Percentiles rank a stretch among this genome's conserved stretches.
Conservation (phyloP, 495 filamentous ascomycete species). For the Aspergillus nidulans region DNA sequence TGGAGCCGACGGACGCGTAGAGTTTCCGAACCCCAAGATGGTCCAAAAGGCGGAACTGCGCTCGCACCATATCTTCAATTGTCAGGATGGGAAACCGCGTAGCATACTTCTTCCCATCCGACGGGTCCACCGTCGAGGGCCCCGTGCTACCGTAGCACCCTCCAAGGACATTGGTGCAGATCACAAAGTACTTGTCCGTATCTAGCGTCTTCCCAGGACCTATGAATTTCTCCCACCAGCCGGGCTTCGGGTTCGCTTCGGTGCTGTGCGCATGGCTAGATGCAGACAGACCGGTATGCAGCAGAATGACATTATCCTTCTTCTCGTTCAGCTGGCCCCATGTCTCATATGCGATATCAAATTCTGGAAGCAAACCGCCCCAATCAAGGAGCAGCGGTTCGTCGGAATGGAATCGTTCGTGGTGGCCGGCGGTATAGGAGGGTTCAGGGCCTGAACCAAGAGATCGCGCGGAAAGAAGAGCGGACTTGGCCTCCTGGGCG, state of each 20-base stretch:
- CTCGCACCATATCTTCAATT: conserved; percentile 95
- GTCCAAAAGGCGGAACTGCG: conserved; percentile 89
- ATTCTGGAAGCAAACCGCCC: conserved; percentile 82
- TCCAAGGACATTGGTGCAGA: conserved; percentile 96
- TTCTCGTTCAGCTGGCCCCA: conserved; percentile 83
- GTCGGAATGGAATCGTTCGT: conserved; percentile 66
- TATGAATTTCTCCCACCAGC: conserved; percentile 99
- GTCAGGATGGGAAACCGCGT: conserved; percentile 97
- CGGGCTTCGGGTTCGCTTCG: conserved; percentile 72
- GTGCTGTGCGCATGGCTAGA: conserved; percentile 96
- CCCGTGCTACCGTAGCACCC: conserved; percentile 97
- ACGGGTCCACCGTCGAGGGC: conserved; percentile 81
- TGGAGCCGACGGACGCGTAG: conserved; percentile 89
- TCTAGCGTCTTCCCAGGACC: conserved; percentile 82
- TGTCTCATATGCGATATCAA: conserved; percentile 86
- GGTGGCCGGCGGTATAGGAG: conserved; percentile 83
- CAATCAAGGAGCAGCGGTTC: conserved; percentile 84
- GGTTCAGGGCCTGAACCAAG: conserved; percentile 81
- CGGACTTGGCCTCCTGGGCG: conserved; percentile 77
- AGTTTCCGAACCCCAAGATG: conserved; percentile 70
- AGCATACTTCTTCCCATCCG: conserved; percentile 81
- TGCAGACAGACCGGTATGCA: conserved; percentile 92
- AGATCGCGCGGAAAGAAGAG: conserved; percentile 68
- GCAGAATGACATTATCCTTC: conserved; percentile 83
- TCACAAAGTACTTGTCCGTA: conserved; percentile 85